phyloP scores from a whole-genome alignment of 345 rosid genomes.

The Eucalyptus camaldulensis region DNA sequence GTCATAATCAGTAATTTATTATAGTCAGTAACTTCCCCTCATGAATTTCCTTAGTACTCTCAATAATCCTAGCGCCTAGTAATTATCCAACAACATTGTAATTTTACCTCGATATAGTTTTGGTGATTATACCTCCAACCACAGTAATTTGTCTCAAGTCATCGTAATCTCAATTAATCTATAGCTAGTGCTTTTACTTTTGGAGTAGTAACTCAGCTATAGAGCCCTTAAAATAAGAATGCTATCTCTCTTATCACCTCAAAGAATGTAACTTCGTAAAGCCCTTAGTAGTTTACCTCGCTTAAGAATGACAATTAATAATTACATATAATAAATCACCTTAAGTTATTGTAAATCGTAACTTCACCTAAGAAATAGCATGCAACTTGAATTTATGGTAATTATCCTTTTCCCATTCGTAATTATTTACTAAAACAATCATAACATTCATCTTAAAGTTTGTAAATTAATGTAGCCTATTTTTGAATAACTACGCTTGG shows the following conservation, averaged over 20 bases:
- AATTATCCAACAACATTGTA: not conserved
- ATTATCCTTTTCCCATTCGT: not conserved
- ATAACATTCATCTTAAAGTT: not conserved
- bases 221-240: not conserved
- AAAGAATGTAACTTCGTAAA: no score
- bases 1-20: not conserved
- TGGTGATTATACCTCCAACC: not conserved
- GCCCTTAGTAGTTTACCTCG: fast-evolving
- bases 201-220: not conserved
- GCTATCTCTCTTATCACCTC: no score
- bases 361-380: not conserved
- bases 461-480: not conserved
- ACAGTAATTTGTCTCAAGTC: not conserved
- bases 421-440: not conserved
- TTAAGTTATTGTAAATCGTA: not conserved
- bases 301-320: not conserved
- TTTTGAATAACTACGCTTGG: not conserved
- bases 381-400: not conserved
- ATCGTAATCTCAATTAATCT: not conserved
- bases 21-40: not conserved
- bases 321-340: not conserved
- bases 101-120: not conserved
- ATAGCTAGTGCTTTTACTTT: not conserved
- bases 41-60: not conserved
- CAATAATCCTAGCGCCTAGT: not conserved